These are phyloP conservation scores for Chrysosporium queenslandicum DNA, from an alignment of 2,329 filamentous ascomycete species.

Conservation along the genomic window DNA sequence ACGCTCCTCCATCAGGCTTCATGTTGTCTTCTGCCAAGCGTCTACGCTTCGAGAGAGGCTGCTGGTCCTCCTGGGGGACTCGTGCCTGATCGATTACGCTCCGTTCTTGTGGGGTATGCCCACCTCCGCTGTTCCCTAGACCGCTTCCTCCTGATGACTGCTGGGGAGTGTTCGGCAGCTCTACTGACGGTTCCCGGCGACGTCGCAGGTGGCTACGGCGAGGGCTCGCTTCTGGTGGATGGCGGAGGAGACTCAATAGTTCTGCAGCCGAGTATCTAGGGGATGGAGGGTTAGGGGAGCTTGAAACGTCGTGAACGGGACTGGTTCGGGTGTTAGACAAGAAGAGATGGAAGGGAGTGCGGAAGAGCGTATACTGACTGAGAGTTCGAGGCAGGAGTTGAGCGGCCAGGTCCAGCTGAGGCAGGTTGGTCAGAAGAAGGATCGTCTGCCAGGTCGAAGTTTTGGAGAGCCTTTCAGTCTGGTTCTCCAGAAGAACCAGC, in stretches of 20 bases:
- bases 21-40: conserved; percentile 48
- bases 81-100: conserved; percentile 20
- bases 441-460: conserved; percentile 65
- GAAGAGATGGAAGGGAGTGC: conserved; percentile 26
- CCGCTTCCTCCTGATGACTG: conserved; percentile 20
- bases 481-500: conserved; percentile 38
- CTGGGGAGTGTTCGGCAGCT: conserved; percentile 19
- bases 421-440: conserved; percentile 45
- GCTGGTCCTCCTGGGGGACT: conserved; percentile 23
- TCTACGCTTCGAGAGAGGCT: conserved; percentile 47
- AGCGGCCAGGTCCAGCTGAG: conserved; percentile 59
- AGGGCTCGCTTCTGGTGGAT: conserved; percentile 2
- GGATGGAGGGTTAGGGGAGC: conserved; percentile 1
- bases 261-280: conserved; percentile 9
- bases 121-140: conserved; percentile 22
- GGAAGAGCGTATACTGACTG: conserved; percentile 36
- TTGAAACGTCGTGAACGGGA: conserved; percentile 2
- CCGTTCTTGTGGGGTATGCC: conserved; percentile 20
- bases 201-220: conserved; percentile 22
- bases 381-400: conserved; percentile 48
- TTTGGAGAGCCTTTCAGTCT: conserved; percentile 38
- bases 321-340: conserved; percentile 12
- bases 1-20: conserved; percentile 47
- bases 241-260: conserved; percentile 2
- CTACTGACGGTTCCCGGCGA: conserved; percentile 25